Conservation (phyloP, 805 yeast species). For the Jamesozyma hellenica region DNA sequence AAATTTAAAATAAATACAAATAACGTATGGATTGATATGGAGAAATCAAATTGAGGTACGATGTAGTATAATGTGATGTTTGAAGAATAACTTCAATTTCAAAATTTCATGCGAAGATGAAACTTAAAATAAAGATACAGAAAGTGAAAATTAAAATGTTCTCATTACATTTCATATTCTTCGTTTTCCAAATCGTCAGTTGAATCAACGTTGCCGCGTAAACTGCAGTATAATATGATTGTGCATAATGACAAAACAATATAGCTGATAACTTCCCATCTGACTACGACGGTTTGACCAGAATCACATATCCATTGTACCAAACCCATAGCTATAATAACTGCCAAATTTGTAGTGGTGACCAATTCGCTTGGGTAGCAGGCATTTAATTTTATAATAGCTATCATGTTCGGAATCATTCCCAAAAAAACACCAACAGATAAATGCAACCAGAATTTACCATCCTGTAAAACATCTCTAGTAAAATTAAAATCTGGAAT, state of each 20-base stretch:
- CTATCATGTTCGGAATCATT: slow-evolving; percentile 17
- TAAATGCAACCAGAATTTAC: slow-evolving; percentile 12
- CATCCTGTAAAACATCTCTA: not conserved
- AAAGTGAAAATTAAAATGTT: slow-evolving; percentile 47
- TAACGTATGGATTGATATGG: too few species aligned
- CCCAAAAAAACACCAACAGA: slow-evolving; percentile 17
- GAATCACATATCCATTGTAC: slow-evolving; percentile 25
- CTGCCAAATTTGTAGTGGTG: slow-evolving; percentile 22
- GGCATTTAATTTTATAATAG: slow-evolving; percentile 19
- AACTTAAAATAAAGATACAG: slow-evolving; percentile 69
- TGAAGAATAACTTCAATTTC: too few species aligned
- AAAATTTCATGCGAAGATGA: too few species aligned
- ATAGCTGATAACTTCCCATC: slow-evolving; percentile 94
- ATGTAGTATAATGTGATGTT: too few species aligned
- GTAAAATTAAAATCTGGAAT: not conserved
- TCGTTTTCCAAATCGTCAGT: slow-evolving; percentile 89
- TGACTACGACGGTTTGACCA: slow-evolving; percentile 69
- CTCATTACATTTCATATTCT: too few species aligned
- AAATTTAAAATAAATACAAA: too few species aligned
- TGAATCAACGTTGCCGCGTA: slow-evolving; percentile 93
- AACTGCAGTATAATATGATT: slow-evolving; percentile 95
- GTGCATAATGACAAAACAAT: slow-evolving; percentile 50
- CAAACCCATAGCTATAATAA: slow-evolving; percentile 22
- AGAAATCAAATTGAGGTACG: too few species aligned
- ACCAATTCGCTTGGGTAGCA: slow-evolving; percentile 20